phyloP scores from a whole-genome alignment of 441 rosid species.

The Corymbia calophylla region DNA sequence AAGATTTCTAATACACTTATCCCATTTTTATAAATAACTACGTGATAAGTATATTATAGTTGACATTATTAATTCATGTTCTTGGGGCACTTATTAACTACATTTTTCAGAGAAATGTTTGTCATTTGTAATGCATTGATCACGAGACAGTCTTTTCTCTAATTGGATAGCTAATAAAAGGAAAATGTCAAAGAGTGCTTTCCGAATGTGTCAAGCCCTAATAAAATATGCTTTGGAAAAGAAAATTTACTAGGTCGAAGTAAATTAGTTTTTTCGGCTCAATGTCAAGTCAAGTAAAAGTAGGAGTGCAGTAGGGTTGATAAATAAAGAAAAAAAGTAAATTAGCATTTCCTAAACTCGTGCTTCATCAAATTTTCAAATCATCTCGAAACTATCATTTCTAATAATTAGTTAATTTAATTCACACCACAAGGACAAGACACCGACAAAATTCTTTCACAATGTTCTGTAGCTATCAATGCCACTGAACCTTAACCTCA shows the following conservation, averaged over 20 bases:
- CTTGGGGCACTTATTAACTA: not conserved
- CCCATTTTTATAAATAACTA: not conserved
- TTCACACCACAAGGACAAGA: not conserved
- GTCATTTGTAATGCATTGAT: fast-evolving
- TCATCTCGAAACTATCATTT: fast-evolving
- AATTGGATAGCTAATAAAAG: not conserved
- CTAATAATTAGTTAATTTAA: not conserved
- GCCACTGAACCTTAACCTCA: not conserved
- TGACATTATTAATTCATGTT: not conserved
- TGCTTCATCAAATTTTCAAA: not conserved
- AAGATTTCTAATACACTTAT: no score
- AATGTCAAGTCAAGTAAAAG: no score
- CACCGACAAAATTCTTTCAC: not conserved
- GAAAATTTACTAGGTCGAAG: not conserved
- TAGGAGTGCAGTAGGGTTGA: no score
- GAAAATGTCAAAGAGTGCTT: not conserved
- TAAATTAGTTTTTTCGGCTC: no score
- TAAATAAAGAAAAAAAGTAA: no score
- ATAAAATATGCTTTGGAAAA: no score
- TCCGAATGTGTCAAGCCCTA: no score
- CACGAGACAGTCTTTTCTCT: not conserved
- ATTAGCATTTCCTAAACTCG: not conserved
- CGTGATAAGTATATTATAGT: not conserved
- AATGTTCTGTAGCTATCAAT: not conserved
- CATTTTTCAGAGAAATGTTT: not conserved